Conservation (phyloP, 306 rosid genomes). For the Cicer pinnatifidum region DNA sequence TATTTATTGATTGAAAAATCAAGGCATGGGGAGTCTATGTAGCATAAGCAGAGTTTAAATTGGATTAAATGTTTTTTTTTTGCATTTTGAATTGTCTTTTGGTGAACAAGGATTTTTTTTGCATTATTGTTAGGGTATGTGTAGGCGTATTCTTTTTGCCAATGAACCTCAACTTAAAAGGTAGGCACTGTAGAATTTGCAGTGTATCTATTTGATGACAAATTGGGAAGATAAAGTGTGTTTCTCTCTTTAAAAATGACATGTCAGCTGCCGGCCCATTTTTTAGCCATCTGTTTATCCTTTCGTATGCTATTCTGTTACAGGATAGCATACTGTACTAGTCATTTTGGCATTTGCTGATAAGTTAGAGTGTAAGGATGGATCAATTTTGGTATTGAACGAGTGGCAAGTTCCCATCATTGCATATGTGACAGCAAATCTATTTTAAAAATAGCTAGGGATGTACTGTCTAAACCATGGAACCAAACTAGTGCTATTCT, state of each 20-base stretch:
- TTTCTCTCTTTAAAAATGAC: slow-evolving; percentile 16
- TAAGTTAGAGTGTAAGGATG: slow-evolving; percentile 1
- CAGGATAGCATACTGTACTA: slow-evolving; percentile 11
- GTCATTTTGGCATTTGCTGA: slow-evolving; percentile 24
- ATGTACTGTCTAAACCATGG: background rate
- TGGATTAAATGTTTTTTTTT: slow-evolving; percentile 7
- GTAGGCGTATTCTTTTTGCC: slow-evolving; percentile 27
- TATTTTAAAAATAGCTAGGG: background rate
- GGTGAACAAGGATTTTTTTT: background rate
- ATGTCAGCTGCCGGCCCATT: background rate
- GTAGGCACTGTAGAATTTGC: background rate
- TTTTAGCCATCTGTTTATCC: slow-evolving; percentile 15
- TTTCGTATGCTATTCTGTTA: background rate
- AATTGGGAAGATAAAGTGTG: background rate
- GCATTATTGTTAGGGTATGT: background rate
- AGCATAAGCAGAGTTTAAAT: slow-evolving; percentile 2
- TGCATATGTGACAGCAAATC: background rate
- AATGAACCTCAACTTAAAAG: background rate
- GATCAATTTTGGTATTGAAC: slow-evolving; percentile 14
- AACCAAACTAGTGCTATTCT: background rate
- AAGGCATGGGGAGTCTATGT: background rate
- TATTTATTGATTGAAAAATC: slow-evolving; percentile 9
- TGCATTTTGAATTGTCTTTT: background rate
- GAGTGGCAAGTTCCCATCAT: slow-evolving; percentile 1
- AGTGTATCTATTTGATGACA: background rate